Evolutionary conservation across 2,329 filamentous ascomycete species (phyloP), one percentile per base, ranked within the genome.

Genomic region (Coniochaeta prunicola): DNA sequence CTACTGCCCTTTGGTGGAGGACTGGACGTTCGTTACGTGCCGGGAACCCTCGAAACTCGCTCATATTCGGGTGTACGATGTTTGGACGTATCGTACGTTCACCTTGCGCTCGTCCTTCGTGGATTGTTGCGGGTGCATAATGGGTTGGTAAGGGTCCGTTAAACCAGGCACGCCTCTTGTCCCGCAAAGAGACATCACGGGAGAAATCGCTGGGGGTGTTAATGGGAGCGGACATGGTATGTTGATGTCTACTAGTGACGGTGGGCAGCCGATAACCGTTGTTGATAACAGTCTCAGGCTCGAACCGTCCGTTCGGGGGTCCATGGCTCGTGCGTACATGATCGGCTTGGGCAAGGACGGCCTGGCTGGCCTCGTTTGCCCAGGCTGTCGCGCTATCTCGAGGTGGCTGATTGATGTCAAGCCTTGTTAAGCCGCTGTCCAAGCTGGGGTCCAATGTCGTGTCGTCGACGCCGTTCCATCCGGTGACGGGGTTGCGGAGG

Each of bases 101-200:
- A 2, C 83, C 80, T 53, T 79, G 78, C 1, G 66, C 63, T 13
- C 67, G 68, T 6, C 71, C 70, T 59, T 76, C 75, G 19, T 74
- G 72, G 15, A 69, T 72, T 9, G 68, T 70, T 34, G 75, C 71
- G 12, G 69, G 67, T 2, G 61, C 57, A 9, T 60, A 60, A 36
- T 75, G 73, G 2, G 71, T 67, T 0, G 72, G 68, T 13, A 73
- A 68, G 0, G 80, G 79, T 0, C 80, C 80, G 42, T 90, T 84
- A 65, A 91, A 91, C 88, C 88, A 92, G 1, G 81, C 89, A 60
- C 87, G 85, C 2, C 89, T 81, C 67, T 89, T 90, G 31, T 28
- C 30, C 26, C 30, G 26, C 2, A 5, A 28, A 12, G 40, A 15
- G 8, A 75, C 76, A 62, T 84, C 85, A 9, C 84, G 79, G 3